phyloP scores from a whole-genome alignment of 805 yeast species.

The Debaryomyces maramus region DNA sequence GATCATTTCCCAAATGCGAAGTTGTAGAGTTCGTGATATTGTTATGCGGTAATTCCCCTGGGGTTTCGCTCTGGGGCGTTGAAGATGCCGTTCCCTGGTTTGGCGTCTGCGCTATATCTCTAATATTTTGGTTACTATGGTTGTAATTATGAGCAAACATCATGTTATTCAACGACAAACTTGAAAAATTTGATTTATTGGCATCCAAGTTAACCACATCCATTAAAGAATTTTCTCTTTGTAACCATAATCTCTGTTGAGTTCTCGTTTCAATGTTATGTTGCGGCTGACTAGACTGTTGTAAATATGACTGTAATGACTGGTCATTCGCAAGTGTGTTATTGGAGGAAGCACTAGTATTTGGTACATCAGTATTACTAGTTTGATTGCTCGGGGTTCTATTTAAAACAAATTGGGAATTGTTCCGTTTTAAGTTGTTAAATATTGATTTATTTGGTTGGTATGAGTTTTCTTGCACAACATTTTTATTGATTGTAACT shows the following conservation, averaged over 20 bases:
- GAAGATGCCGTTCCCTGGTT: constrained; percentile 4
- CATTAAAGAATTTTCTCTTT: constrained; percentile 69
- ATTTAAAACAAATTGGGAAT: constrained; percentile 35
- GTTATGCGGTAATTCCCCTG: not conserved
- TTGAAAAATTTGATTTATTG: constrained; percentile 36
- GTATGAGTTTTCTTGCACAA: constrained; percentile 36
- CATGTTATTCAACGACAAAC: constrained; percentile 36
- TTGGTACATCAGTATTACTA: not conserved
- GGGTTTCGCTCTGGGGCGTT: constrained; percentile 3
- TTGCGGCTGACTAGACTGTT: constrained; percentile 2
- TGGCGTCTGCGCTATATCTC: constrained; percentile 9
- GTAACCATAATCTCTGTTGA: constrained; percentile 82
- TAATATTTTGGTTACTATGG: constrained; percentile 22
- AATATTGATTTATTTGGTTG: constrained; percentile 45
- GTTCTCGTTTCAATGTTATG: constrained; percentile 59
- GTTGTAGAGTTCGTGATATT: not conserved
- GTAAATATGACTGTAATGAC: constrained; percentile 8
- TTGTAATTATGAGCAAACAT: constrained; percentile 37
- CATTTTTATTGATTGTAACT: constrained; percentile 30
- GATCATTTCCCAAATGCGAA: constrained; percentile 1
- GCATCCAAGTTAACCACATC: constrained; percentile 47
- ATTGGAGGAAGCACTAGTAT: not conserved
- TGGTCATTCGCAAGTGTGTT: constrained; percentile 15
- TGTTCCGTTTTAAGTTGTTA: constrained; percentile 41
- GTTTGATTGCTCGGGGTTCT: no score